These are phyloP conservation scores for Uronychia binucleata DNA, from an alignment of 73 alveolate species.

Conservation along the genomic window DNA sequence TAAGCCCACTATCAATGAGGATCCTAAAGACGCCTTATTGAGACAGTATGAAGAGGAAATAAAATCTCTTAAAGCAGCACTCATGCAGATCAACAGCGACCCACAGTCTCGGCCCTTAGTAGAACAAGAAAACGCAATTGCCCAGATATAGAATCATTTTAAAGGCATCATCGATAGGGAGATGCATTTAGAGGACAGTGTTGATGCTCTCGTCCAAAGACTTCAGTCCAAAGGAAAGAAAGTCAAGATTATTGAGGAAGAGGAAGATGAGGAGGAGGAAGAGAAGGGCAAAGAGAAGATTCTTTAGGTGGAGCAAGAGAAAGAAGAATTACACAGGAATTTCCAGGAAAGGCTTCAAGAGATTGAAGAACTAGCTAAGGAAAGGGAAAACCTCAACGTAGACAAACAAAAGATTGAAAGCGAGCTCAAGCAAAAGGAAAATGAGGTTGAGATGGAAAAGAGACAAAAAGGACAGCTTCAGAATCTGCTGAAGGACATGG, in stretches of 20 bases:
- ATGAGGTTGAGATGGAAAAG: slow-evolving; percentile 52
- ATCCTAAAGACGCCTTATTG: slow-evolving; percentile 99
- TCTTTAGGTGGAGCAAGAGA: neutral
- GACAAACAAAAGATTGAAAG: slow-evolving; percentile 67
- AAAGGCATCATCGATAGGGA: slow-evolving; percentile 2
- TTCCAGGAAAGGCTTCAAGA: neutral
- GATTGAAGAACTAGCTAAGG: slow-evolving; percentile 48
- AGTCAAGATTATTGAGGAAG: slow-evolving; percentile 17
- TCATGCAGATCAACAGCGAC: neutral
- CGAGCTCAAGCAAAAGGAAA: slow-evolving; percentile 46
- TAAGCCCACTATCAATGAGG: slow-evolving; percentile 97
- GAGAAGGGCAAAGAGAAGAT: slow-evolving; percentile 1
- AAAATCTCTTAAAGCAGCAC: slow-evolving; percentile 78
- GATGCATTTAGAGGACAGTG: slow-evolving; percentile 8
- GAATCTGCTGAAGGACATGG: neutral
- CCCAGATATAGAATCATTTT: neutral
- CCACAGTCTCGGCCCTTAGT: neutral
- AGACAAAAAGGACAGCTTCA: slow-evolving; percentile 62
- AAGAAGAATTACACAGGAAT: neutral
- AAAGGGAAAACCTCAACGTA: slow-evolving; percentile 68
- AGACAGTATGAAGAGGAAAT: slow-evolving; percentile 96
- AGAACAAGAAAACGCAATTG: neutral
- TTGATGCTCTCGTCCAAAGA: slow-evolving; percentile 4
- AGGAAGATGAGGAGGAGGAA: neutral
- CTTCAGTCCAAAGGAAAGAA: slow-evolving; percentile 13